Base-by-base conservation (phyloP, 2,329 filamentous ascomycete genomes). In the Paecilomyces dactylethromorphus region DNA sequence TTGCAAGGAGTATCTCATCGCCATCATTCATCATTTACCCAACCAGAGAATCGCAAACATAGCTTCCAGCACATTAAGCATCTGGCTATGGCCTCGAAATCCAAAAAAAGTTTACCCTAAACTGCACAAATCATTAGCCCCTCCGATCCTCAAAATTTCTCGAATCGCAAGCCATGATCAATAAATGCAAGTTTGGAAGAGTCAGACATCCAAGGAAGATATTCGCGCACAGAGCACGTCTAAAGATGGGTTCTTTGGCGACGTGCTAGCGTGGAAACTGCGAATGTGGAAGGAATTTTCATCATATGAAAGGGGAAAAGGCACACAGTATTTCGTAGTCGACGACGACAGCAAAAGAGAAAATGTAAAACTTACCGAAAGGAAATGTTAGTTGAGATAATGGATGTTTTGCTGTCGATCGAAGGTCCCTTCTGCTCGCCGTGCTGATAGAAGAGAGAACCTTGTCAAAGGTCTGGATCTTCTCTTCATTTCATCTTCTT, bases 241-340 rank as follows among this genome's bases (percentile, higher is more conserved):
- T 63, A 55, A 55, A 60, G 35, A 58, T 59, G 56, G 60, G 59
- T 58, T 60, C 59, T 57, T 59, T 53, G 54, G 57, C 59, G 61
- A 63, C 61, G 61, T 45, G 61, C 61, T 63, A 61, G 61, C 61
- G 61, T 63, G 56, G 54, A 64, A 62, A 59, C 64, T 68, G 66
- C 73, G 73, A 75, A 75, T 75, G 72, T 74, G 71, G 71, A 71
- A 74, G 69, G 66, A 60, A 61, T 71, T 75, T 75, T 75, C 73
- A 75, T 75, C 73, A 74, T 75, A 67, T 63, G 62, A 71, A 62
- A 60, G 26, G 60, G 60, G 53, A 29, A 24, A 58, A 54, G 64
- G 65, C 63, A 56, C 26, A 29, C 26, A 1, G 7, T 29, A 7
- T 3, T 26, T 54, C 64, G 63, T 67, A 62, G 65, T 52, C 58